Percentiles rank a stretch among this genome's conserved stretches.
Evolutionary conservation across 2,329 filamentous ascomycete species (phyloP).

Genomic region (Hypoxylon sp.): DNA sequence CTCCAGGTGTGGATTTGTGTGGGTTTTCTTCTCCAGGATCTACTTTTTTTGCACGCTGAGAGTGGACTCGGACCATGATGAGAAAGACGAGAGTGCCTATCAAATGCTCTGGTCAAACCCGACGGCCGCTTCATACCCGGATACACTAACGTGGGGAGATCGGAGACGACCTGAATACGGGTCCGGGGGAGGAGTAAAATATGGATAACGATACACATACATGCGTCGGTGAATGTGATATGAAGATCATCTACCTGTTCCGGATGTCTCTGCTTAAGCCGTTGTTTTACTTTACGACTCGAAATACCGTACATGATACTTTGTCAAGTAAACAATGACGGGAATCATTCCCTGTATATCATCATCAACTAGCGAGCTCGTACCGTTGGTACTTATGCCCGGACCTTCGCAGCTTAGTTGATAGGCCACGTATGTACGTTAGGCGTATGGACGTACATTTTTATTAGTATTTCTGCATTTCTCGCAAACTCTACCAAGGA

Average conservation of each 20-base stretch:
- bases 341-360: slow-evolving; percentile 16
- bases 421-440: neutral
- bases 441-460: slow-evolving; percentile 1
- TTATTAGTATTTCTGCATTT: slow-evolving; percentile 1
- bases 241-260: slow-evolving; percentile 23
- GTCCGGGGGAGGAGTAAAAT: slow-evolving; percentile 42
- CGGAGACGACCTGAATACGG: slow-evolving; percentile 21
- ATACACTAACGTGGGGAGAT: slow-evolving; percentile 27
- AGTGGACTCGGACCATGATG: slow-evolving; percentile 28
- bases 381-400: neutral
- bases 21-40: slow-evolving; percentile 35
- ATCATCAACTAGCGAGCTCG: slow-evolving; percentile 12
- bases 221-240: slow-evolving; percentile 7
- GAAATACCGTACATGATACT: neutral
- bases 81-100: slow-evolving; percentile 28
- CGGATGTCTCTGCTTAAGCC: slow-evolving; percentile 14
- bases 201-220: slow-evolving; percentile 28
- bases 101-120: slow-evolving; percentile 21
- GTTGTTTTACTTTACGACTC: slow-evolving; percentile 13
- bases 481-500: neutral
- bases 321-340: slow-evolving; percentile 9
- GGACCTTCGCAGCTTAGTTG: neutral
- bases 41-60: slow-evolving; percentile 29
- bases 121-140: slow-evolving; percentile 2
- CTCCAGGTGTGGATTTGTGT: slow-evolving; percentile 24